Percentiles rank a stretch among this genome's conserved stretches.
phyloP scores from a whole-genome alignment of 345 rosid genomes.

The Eucalyptus pumila region DNA sequence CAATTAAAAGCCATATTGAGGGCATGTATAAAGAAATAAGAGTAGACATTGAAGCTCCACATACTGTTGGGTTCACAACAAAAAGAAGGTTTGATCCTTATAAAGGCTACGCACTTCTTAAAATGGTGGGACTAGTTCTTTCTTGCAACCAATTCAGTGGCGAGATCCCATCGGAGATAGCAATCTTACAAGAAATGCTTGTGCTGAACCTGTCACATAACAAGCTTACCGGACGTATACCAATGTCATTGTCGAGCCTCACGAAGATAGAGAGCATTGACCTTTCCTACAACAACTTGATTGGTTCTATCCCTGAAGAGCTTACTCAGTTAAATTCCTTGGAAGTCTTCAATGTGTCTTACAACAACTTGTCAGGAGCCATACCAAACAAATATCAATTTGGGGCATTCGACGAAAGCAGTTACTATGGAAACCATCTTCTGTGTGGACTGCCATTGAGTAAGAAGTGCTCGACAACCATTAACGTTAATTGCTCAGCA shows the following conservation, averaged over 20 bases:
- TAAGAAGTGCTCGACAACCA: not conserved
- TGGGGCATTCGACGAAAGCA: not conserved
- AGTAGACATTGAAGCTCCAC: accelerated
- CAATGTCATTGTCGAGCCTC: no score
- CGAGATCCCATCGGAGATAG: no score
- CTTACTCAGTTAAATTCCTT: not conserved
- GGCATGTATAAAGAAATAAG: accelerated
- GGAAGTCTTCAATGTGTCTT: not conserved
- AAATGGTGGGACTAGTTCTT: not conserved
- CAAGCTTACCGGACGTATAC: no score
- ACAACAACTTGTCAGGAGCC: not conserved
- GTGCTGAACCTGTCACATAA: no score
- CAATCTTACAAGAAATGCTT: no score
- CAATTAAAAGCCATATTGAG: no score
- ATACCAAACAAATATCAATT: not conserved
- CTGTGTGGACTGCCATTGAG: not conserved
- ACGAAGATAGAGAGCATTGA: not conserved
- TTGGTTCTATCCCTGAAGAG: not conserved
- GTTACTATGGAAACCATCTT: not conserved
- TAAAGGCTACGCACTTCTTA: not conserved
- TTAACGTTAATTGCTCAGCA: not conserved
- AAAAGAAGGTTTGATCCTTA: not conserved
- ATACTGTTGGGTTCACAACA: not conserved
- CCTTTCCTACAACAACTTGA: not conserved
- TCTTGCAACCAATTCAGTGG: no score